A percentile compares a stretch with the other conserved stretches of the same genome.
phyloP scores from a whole-genome alignment of 192 early-diverging fungal genomes.

The Coemansia sp. region DNA sequence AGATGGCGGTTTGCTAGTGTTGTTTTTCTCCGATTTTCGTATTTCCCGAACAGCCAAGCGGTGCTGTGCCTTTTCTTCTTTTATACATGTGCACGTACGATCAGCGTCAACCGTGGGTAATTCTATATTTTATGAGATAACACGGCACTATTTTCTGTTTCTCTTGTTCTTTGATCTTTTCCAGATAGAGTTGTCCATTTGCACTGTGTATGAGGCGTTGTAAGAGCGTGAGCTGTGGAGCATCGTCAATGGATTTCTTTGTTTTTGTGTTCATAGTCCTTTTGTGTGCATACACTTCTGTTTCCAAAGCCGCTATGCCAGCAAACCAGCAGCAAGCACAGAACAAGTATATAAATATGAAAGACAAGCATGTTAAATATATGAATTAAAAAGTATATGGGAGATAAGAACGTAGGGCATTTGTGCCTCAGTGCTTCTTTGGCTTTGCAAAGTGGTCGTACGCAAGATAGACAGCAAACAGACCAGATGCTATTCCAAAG shows the following conservation, averaged over 20 bases:
- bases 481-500: conserved; percentile 72
- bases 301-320: neutral
- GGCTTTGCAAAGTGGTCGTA: conserved; percentile 62
- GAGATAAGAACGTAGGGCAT: neutral
- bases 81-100: neutral
- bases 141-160: too few species aligned
- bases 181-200: neutral
- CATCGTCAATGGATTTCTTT: too few species aligned
- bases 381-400: neutral
- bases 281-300: too few species aligned
- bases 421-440: conserved; percentile 29
- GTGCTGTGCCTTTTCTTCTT: neutral
- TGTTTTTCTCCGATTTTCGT: conserved; percentile 3
- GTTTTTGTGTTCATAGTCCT: too few species aligned
- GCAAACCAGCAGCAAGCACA: neutral
- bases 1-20: neutral
- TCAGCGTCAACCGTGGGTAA: neutral
- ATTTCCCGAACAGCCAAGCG: neutral
- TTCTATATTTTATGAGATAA: too few species aligned
- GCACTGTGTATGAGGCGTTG: too few species aligned
- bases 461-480: conserved; percentile 70
- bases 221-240: too few species aligned
- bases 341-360: neutral
- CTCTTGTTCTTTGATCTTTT: neutral
- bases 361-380: neutral